phyloP scores from a whole-genome alignment of 768 basidiomycete species.

The Lactarius indigo region DNA sequence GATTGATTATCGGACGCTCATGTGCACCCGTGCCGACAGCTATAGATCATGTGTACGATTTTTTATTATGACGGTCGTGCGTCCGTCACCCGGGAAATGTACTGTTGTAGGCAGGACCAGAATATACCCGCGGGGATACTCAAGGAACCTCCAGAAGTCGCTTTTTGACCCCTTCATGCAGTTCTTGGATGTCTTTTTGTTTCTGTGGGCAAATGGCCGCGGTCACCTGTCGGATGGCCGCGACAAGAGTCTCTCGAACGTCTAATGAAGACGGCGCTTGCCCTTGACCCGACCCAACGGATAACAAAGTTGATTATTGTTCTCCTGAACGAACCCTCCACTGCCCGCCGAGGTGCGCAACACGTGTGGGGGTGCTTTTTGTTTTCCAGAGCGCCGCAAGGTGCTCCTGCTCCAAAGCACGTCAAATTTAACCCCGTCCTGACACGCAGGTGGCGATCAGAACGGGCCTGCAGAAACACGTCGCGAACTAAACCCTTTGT shows the following conservation, averaged over 20 bases:
- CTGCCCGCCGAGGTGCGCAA: constrained; percentile 11
- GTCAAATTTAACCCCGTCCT: constrained; percentile 21
- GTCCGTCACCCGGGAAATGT: constrained; percentile 19
- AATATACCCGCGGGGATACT: constrained; percentile 24
- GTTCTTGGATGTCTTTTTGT: constrained; percentile 23
- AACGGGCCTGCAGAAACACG: constrained; percentile 16
- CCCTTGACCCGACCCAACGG: constrained; percentile 21
- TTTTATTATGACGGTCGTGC: constrained; percentile 2
- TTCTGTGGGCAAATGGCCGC: constrained; percentile 21
- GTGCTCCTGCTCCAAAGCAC: constrained; percentile 18
- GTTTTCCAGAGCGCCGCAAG: constrained; percentile 22
- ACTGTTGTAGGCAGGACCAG: constrained; percentile 8
- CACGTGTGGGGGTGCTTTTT: constrained; percentile 18
- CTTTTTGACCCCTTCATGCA: constrained; percentile 17
- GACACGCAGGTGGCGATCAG: constrained; percentile 20
- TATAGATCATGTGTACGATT: constrained; percentile 16
- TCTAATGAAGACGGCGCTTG: constrained; percentile 17
- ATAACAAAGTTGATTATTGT: constrained; percentile 19
- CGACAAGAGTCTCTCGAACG: neutral
- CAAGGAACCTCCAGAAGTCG: constrained; percentile 8
- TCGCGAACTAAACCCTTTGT: constrained; percentile 23
- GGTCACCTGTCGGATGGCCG: constrained; percentile 17
- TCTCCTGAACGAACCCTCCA: constrained; percentile 12
- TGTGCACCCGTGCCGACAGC: constrained; percentile 8
- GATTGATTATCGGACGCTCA: constrained; percentile 11